Conservation (phyloP, 768 basidiomycete genomes). For the Mycena chlorophos region DNA sequence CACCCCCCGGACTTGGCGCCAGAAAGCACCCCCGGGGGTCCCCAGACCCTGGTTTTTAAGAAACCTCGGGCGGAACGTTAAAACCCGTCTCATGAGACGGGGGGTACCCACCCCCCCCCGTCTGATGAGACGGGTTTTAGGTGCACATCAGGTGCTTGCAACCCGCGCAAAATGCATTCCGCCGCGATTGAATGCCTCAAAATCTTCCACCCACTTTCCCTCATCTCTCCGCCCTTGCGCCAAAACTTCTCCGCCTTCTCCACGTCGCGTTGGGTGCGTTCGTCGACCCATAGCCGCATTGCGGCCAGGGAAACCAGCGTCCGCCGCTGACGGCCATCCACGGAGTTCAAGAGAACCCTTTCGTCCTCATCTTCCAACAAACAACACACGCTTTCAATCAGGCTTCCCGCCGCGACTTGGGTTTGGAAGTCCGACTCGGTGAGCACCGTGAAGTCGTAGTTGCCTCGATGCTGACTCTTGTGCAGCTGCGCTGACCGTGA, state of each 20-base stretch:
- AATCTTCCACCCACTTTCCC: constrained; percentile 24
- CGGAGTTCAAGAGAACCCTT: constrained; percentile 5
- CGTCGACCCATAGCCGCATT: constrained; percentile 16
- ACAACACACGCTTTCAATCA: constrained; percentile 28
- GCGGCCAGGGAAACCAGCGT: constrained; percentile 11
- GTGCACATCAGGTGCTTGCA: constrained; percentile 14
- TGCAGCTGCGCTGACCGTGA: not conserved
- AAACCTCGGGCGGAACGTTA: too few relatives aligned
- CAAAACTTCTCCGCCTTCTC: constrained; percentile 29
- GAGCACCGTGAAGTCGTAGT: constrained; percentile 26
- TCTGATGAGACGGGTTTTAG: not conserved
- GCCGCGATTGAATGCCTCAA: constrained; percentile 24
- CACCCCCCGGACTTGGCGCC: too few relatives aligned
- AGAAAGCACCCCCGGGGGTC: too few relatives aligned
- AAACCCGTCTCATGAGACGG: not conserved
- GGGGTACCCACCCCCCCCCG: constrained; percentile 3
- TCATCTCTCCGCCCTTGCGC: constrained; percentile 22
- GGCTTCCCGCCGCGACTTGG: constrained; percentile 19
- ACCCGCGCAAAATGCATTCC: constrained; percentile 15
- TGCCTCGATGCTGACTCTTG: constrained; percentile 26
- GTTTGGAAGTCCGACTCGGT: constrained; percentile 20
- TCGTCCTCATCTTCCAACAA: constrained; percentile 20
- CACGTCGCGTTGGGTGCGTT: constrained; percentile 15
- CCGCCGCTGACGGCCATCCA: constrained; percentile 9
- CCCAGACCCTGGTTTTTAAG: too few relatives aligned